Percentiles rank a stretch among this genome's conserved stretches.
Conservation (phyloP, 345 rosid genomes). For the Gossypium stocksii region DNA sequence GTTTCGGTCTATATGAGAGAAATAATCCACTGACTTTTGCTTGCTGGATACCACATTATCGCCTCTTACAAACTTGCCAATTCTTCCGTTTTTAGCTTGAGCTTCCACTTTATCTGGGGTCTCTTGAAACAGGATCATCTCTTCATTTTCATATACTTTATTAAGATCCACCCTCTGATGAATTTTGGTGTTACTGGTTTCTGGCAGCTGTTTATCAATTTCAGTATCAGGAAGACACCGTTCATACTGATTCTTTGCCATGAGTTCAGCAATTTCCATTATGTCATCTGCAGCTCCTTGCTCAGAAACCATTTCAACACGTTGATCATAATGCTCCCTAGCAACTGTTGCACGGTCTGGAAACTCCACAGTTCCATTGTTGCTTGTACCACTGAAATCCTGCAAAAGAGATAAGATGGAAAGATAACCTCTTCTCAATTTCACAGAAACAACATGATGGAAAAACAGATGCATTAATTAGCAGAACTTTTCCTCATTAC, state of each 20-base stretch:
- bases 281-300: constrained; percentile 64
- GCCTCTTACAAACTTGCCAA: constrained; percentile 27
- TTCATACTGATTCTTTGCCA: constrained; percentile 89
- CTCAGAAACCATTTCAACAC: constrained; percentile 43
- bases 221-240: constrained; percentile 72
- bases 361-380: constrained; percentile 36
- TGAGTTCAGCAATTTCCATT: constrained; percentile 91
- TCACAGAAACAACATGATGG: not conserved
- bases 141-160: constrained; percentile 35
- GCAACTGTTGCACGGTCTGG: constrained; percentile 28
- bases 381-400: constrained; percentile 46
- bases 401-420: constrained; percentile 28
- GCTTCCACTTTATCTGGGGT: constrained; percentile 35
- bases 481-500: constrained; percentile 2
- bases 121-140: constrained; percentile 36
- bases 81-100: constrained; percentile 36
- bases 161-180: constrained; percentile 41
- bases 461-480: not conserved
- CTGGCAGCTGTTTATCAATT: constrained; percentile 34
- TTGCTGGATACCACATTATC: constrained; percentile 29
- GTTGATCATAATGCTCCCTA: constrained; percentile 32
- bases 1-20: constrained; percentile 36
- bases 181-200: constrained; percentile 28
- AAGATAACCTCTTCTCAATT: constrained; percentile 7
- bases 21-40: constrained; percentile 36